Evolutionary conservation across 306 rosid species (phyloP).

Genomic region (Cajanus cajan): DNA sequence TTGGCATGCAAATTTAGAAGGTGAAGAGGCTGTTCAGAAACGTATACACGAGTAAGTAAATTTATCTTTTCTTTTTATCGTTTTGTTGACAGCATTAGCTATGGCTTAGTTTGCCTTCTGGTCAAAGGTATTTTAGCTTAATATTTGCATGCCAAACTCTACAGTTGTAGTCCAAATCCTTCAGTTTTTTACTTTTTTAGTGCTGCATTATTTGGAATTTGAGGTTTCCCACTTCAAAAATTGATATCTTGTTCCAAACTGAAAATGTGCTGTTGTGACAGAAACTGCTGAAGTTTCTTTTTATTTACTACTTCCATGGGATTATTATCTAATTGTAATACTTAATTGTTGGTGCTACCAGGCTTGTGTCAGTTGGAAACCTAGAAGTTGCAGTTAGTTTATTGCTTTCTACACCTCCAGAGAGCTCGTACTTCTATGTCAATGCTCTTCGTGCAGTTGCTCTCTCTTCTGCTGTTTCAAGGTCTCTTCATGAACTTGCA

Average conservation of each 20-base stretch:
- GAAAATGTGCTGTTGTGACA: constrained; percentile 7
- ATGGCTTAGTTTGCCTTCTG: constrained; percentile 4
- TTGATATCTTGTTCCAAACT: neutral
- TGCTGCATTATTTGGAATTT: constrained; percentile 5
- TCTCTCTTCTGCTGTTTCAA: constrained; percentile 92
- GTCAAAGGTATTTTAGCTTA: constrained; percentile 10
- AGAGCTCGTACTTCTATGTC: constrained; percentile 86
- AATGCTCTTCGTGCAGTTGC: constrained; percentile 97
- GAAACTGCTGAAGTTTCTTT: constrained; percentile 13
- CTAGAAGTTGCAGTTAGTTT: constrained; percentile 92
- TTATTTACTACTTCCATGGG: constrained; percentile 17
- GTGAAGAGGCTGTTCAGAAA: constrained; percentile 86
- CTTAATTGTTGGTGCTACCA: constrained; percentile 36
- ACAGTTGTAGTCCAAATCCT: neutral
- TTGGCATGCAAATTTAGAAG: constrained; percentile 92
- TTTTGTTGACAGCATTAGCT: constrained; percentile 16
- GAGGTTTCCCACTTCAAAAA: neutral
- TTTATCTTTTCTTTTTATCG: constrained; percentile 20
- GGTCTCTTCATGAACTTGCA: constrained; percentile 92
- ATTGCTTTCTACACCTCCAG: constrained; percentile 96
- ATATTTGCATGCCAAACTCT: neutral
- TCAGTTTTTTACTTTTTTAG: neutral
- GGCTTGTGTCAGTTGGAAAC: constrained; percentile 92
- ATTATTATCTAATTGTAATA: constrained; percentile 25
- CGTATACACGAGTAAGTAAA: constrained; percentile 90